Conservation (phyloP, 2,329 filamentous ascomycete genomes). For the Neofusicoccum sp. region DNA sequence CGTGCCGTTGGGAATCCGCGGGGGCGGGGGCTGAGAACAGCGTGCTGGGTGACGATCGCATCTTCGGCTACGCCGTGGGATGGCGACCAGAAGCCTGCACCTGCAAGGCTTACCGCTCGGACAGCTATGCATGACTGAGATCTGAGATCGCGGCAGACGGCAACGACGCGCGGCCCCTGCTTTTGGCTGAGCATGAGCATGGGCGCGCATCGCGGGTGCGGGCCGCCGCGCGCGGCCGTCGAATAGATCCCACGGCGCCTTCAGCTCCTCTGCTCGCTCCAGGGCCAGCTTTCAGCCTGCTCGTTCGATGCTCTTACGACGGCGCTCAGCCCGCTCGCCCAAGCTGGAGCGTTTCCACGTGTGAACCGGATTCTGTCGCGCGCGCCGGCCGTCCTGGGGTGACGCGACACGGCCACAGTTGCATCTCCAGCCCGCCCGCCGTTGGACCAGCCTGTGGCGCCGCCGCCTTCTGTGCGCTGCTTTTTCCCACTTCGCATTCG, state of each 20-base stretch:
- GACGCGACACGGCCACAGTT: slow-evolving; percentile 8
- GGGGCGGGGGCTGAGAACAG: neutral
- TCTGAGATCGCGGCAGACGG: slow-evolving; percentile 14
- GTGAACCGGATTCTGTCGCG: slow-evolving; percentile 3
- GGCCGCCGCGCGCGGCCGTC: neutral
- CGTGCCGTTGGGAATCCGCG: neutral
- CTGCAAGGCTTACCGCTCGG: slow-evolving; percentile 14
- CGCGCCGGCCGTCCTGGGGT: neutral
- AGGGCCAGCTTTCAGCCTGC: neutral
- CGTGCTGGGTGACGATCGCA: neutral
- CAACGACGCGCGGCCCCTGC: neutral
- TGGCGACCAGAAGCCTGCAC: neutral
- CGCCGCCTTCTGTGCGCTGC: neutral
- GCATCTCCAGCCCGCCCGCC: neutral
- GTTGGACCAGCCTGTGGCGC: neutral
- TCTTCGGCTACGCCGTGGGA: slow-evolving; percentile 7
- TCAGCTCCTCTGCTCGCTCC: neutral
- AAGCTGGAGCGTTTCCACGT: neutral
- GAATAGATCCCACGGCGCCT: neutral
- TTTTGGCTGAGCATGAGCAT: neutral
- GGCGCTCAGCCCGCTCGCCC: neutral
- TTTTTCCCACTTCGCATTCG: slow-evolving; percentile 5
- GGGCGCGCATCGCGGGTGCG: neutral
- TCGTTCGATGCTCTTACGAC: slow-evolving; percentile 15
- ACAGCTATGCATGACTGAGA: slow-evolving; percentile 4